A percentile compares a stretch with the other conserved stretches of the same genome.
These are phyloP conservation scores for Pichia sp. DNA, from an alignment of 1,139 yeast species.

Conservation along the genomic window DNA sequence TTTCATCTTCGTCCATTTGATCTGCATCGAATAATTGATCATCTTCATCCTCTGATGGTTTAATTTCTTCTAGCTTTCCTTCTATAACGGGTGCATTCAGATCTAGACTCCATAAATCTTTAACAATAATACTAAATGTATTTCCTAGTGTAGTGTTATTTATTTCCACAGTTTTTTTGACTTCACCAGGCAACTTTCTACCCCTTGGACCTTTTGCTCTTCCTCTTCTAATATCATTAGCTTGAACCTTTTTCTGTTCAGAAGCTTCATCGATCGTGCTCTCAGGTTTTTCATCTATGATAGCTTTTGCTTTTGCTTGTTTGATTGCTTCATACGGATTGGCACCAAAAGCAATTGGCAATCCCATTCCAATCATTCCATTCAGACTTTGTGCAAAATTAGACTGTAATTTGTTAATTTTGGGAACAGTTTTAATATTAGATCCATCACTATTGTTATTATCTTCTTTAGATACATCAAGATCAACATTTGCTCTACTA, in stretches of 20 bases:
- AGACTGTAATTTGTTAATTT: slow-evolving; percentile 27
- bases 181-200: slow-evolving; percentile 63
- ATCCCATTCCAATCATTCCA: slow-evolving; percentile 53
- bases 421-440: slow-evolving; percentile 5
- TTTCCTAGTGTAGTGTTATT: slow-evolving; percentile 29
- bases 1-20: background rate
- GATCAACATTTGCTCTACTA: slow-evolving; percentile 11
- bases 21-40: background rate
- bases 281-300: slow-evolving; percentile 16
- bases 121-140: slow-evolving; percentile 32
- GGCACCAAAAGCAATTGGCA: slow-evolving; percentile 43
- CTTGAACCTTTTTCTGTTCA: slow-evolving; percentile 6
- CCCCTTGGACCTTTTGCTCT: slow-evolving; percentile 77
- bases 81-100: background rate
- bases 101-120: slow-evolving; percentile 35
- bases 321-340: slow-evolving; percentile 11
- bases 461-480: background rate
- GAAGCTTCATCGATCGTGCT: slow-evolving; percentile 13
- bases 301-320: slow-evolving; percentile 6
- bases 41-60: background rate
- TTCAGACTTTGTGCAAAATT: slow-evolving; percentile 50
- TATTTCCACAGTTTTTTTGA: slow-evolving; percentile 42
- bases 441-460: slow-evolving; percentile 3
- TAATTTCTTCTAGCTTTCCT: background rate
- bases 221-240: slow-evolving; percentile 36